Base-by-base conservation (phyloP, 495 filamentous ascomycete genomes). In the Hypomontagnella submonticulosa region DNA sequence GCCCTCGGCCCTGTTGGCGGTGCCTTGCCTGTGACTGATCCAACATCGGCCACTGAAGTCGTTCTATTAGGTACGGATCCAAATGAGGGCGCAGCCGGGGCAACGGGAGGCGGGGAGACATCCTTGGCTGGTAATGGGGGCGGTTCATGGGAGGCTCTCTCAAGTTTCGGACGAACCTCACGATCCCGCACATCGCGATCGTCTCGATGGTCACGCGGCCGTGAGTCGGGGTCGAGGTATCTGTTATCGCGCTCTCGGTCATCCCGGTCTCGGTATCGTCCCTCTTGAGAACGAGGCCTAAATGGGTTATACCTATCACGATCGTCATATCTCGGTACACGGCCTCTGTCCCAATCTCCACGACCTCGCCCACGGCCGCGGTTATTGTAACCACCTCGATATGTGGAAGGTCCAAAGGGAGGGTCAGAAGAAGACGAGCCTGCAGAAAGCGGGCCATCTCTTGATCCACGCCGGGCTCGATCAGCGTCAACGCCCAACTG, bases 21-120 rank as follows among this genome's bases (percentile, higher is more conserved):
- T 4, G 75, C 68, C 56, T 82, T 83, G 33, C 79, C 76, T 18
- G 77, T 80, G 12, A 71, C 64, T n/a, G 75, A 75, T 46, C 55
- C 66, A 47, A 82, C 70, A 40, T 78, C 73, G 8, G 77, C 67
- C 10, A 76, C 53, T 18, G 78, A 76, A 4, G 76, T 51, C 30
- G 79, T 68, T 33, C 79, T 75, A 34, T 77, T 79, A 3, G 84
- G 84, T 1, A 80, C 79, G 6, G 88, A 90, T 9, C 90, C 90
- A 79, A 96, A 94, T 1, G 91, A 89, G 13, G 92, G 92, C 2
- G 93, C 92, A 32, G 91, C 88, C 10, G 91, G 90, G 36, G 89
- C 89, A 47, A 90, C 80, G n/a, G 91, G 90, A 13, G 91, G 92
- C 9, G 92, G 88, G 16, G 90, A 83, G 68, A 77, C 77, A 61